phyloP scores from a whole-genome alignment of 805 yeast genomes.

The Saccharomycopsis capsularis region DNA sequence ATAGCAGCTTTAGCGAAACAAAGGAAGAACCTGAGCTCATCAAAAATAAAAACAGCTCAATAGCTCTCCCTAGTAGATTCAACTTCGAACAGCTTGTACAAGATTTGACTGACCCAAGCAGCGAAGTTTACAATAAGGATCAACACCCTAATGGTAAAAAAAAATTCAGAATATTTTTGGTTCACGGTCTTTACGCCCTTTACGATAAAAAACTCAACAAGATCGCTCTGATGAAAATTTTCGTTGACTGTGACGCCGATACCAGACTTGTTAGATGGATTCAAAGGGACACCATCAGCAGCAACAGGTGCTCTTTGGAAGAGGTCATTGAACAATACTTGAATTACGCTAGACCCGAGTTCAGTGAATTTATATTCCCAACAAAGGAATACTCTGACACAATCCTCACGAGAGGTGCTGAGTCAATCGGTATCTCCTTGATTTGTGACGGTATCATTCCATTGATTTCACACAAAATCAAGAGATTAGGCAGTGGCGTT shows the following conservation, averaged over 20 bases:
- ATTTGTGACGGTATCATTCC: constrained; percentile 60
- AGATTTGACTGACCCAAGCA: neutral
- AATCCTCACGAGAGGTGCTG: constrained; percentile 65
- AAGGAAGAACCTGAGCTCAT: constrained; percentile 4
- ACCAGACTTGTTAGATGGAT: constrained; percentile 75
- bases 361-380: constrained; percentile 56
- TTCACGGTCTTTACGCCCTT: constrained; percentile 77
- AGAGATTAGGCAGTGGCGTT: neutral
- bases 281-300: constrained; percentile 22
- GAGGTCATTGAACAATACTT: constrained; percentile 41
- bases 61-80: constrained; percentile 11
- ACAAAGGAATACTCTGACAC: constrained; percentile 72
- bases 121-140: neutral
- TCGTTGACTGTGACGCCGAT: constrained; percentile 80
- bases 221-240: constrained; percentile 59
- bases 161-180: constrained; percentile 33
- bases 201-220: constrained; percentile 51
- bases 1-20: neutral
- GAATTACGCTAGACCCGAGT: constrained; percentile 54
- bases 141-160: neutral
- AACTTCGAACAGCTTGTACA: constrained; percentile 14
- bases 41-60: neutral
- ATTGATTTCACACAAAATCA: constrained; percentile 22
- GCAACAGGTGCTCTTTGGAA: constrained; percentile 25
- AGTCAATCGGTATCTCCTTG: constrained; percentile 44